Evolutionary conservation across 306 rosid genomes (phyloP), one percentile per base, ranked within the genome.

Genomic region (Dalbergia cochinchinensis): DNA sequence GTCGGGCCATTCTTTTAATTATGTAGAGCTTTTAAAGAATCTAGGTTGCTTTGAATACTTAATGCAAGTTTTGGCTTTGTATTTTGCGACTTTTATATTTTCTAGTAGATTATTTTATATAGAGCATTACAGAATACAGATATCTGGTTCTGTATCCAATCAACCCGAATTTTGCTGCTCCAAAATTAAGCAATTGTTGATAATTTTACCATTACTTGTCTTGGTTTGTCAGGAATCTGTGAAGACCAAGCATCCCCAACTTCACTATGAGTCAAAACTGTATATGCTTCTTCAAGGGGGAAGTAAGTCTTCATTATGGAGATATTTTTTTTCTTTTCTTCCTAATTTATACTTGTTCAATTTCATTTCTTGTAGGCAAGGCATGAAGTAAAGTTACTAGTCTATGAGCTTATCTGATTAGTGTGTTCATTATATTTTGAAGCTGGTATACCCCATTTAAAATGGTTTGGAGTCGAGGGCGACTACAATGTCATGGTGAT

Each of bases 221-320:
- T 83, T 83, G 83, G 63, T 78, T 66, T 61, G 70, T 65, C 90
- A 95, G 99, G 99, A 95, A 88, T 64, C 96, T 33, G 97, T 78
- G 88, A 92, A 95, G 89, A 93, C 98, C 76, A 95, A 92, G 83
- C 99, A 95, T 79, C 99, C 99, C 37, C 99, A 95, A 83, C 96
- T 95, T 85, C 99, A 95, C 76, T 95, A 95, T 78, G 99, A 95
- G 88, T 92, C 99, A 65, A 95, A 93, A 81, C 83, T 95, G 85
- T 95, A 95, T 84, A 84, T 90, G 94, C 97, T 95, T 87, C 99
- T 95, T 67, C 98, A 95, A 86, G 99, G 99, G 84, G 99, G 99
- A 84, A 92, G 99, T 95, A 81, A 53, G 99, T 89, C 84, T 74
- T 66, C 64, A 44, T 58, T 12, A 53, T 61, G 31, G 1, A 26